A percentile compares a stretch with the other conserved stretches of the same genome.
Evolutionary conservation across 148 eudicot species (phyloP).

Genomic region (Talinum fruticosum): DNA sequence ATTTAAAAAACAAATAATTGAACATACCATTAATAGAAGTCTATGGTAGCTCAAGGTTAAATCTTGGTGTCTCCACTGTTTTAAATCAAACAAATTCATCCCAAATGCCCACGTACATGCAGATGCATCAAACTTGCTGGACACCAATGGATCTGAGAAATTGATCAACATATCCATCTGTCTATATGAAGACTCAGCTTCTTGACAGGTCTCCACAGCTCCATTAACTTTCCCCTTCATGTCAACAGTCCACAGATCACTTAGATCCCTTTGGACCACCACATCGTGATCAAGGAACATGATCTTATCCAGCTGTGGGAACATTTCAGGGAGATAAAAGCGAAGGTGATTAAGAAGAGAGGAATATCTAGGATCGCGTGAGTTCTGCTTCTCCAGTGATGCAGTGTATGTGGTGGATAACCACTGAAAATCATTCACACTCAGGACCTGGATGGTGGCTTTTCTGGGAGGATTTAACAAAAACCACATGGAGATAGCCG

Average conservation of each 20-base stretch:
- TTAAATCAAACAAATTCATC: slow-evolving; percentile 86
- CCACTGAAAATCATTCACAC: slow-evolving; percentile 52
- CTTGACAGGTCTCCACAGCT: slow-evolving; percentile 81
- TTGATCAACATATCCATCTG: slow-evolving; percentile 68
- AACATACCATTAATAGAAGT: slow-evolving; percentile 59
- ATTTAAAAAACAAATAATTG: neutral
- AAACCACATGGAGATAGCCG: slow-evolving; percentile 94
- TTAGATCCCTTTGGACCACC: slow-evolving; percentile 79
- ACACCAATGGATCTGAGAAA: slow-evolving; percentile 74
- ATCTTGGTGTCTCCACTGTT: slow-evolving; percentile 69
- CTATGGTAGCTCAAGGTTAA: slow-evolving; percentile 60
- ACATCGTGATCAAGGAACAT: slow-evolving; percentile 96
- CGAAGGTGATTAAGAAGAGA: slow-evolving; percentile 88
- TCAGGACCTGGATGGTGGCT: slow-evolving; percentile 73
- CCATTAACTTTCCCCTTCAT: slow-evolving; percentile 87
- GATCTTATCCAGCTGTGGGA: slow-evolving; percentile 70
- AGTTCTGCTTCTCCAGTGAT: slow-evolving; percentile 41
- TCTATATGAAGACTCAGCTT: slow-evolving; percentile 56
- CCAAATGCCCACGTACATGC: slow-evolving; percentile 99
- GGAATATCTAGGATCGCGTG: slow-evolving; percentile 73
- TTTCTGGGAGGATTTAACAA: slow-evolving; percentile 70
- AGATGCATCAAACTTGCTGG: slow-evolving; percentile 48
- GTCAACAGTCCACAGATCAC: slow-evolving; percentile 57
- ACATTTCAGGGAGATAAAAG: slow-evolving; percentile 83
- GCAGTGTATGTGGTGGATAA: slow-evolving; percentile 35